Conservation (phyloP, 2,329 filamentous ascomycete species). For the Colletotrichum sp. region DNA sequence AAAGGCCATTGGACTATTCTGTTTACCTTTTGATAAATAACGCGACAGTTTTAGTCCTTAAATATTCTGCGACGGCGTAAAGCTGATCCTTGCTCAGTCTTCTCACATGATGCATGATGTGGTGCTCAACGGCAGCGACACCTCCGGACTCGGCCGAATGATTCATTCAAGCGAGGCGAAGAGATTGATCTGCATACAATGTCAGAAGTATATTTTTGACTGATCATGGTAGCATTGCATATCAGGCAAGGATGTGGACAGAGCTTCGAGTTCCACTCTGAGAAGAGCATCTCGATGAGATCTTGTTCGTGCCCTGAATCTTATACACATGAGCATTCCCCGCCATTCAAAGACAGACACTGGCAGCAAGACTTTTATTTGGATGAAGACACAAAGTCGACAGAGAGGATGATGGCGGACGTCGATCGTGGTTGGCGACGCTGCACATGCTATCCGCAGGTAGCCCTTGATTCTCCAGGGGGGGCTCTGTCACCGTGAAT, state of each 20-base stretch:
- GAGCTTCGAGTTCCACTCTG: no score
- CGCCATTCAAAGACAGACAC: no score
- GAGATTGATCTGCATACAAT: background rate
- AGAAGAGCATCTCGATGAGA: no score
- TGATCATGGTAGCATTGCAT: fast-evolving
- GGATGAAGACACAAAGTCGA: fast-evolving
- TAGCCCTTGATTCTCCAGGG: background rate
- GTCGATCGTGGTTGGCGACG: background rate
- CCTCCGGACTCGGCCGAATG: fast-evolving
- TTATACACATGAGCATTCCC: no score
- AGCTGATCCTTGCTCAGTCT: background rate
- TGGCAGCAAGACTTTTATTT: background rate
- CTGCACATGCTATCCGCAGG: fast-evolving
- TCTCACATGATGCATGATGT: background rate
- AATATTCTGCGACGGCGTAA: background rate
- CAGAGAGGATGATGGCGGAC: background rate
- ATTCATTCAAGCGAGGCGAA: background rate
- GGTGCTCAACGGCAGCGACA: background rate
- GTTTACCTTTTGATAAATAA: background rate
- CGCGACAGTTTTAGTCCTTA: background rate
- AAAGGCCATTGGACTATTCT: background rate
- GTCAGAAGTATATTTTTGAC: fast-evolving
- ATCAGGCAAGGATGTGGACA: background rate
- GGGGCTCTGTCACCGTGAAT: no score
- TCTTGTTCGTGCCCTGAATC: no score